Evolutionary conservation across 2,329 filamentous ascomycete species (phyloP).

Genomic region (Epicoccum sorghinum): DNA sequence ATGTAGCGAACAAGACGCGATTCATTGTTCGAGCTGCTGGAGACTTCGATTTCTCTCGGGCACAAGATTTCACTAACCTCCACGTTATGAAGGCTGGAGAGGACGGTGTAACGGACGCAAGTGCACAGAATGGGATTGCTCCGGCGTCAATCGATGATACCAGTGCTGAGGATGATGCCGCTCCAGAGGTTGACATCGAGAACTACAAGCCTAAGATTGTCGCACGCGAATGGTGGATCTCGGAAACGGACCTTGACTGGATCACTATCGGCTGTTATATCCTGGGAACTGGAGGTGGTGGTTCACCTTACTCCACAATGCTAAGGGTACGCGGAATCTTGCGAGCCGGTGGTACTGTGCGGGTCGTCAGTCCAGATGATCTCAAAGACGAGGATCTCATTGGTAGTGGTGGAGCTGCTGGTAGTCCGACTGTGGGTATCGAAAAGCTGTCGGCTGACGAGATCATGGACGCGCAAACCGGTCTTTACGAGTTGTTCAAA

Average conservation of each 20-base stretch:
- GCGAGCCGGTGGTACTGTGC: conserved; percentile 48
- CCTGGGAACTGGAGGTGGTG: conserved; percentile 56
- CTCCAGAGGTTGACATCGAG: conserved; percentile 34
- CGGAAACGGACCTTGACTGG: conserved; percentile 54
- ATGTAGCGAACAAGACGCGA: conserved; percentile 59
- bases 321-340: conserved; percentile 52
- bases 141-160: conserved; percentile 26
- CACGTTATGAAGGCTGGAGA: conserved; percentile 30
- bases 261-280: conserved; percentile 57
- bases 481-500: conserved; percentile 42
- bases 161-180: conserved; percentile 21
- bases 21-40: conserved; percentile 64
- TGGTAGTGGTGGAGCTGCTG: conserved; percentile 54
- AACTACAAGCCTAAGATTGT: conserved; percentile 51
- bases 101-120: conserved; percentile 5
- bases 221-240: conserved; percentile 52
- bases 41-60: conserved; percentile 49
- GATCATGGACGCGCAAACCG: conserved; percentile 47
- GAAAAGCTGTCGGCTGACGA: conserved; percentile 53
- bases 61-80: conserved; percentile 35
- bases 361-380: conserved; percentile 51
- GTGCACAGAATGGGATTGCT: conserved; percentile 9
- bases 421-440: conserved; percentile 52
- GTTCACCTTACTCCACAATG: conserved; percentile 54
- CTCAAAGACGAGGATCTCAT: conserved; percentile 54